These are phyloP conservation scores for Chenopodium quinoa DNA, from an alignment of 148 eudicot genomes.

Conservation along the genomic window DNA sequence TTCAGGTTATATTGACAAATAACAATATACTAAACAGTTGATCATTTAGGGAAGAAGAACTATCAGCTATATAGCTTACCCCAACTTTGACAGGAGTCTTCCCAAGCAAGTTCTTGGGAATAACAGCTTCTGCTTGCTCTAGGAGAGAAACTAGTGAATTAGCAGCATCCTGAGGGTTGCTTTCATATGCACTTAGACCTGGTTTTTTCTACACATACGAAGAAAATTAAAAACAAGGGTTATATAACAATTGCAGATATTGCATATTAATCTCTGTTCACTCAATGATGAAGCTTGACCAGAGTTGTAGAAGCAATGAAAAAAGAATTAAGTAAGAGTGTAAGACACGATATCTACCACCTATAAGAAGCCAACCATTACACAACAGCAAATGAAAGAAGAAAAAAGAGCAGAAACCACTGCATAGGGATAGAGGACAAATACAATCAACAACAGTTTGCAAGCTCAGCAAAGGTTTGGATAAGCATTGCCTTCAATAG, in stretches of 20 bases:
- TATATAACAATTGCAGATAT: neutral
- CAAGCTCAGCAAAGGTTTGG: neutral
- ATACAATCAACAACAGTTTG: neutral
- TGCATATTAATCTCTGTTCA: neutral
- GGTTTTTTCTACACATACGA: conserved; percentile 56
- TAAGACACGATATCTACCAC: neutral
- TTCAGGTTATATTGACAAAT: neutral
- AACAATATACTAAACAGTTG: neutral
- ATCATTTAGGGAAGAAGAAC: conserved; percentile 10
- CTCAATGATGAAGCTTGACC: neutral
- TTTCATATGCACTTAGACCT: conserved; percentile 80
- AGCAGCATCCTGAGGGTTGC: conserved; percentile 86
- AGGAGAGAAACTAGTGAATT: conserved; percentile 63
- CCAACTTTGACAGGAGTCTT: conserved; percentile 93
- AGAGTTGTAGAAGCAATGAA: neutral
- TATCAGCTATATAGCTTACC: conserved; percentile 41
- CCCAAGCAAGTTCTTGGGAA: conserved; percentile 63
- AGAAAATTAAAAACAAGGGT: neutral
- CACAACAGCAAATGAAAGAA: neutral
- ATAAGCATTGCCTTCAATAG: neutral
- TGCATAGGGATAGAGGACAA: neutral
- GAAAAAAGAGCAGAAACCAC: neutral
- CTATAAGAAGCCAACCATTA: neutral
- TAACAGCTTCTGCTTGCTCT: conserved; percentile 57
- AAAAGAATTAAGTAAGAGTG: neutral